Evolutionary conservation across 176 grass and related monocot species (phyloP).

Genomic region (Bothriochloa decipiens): DNA sequence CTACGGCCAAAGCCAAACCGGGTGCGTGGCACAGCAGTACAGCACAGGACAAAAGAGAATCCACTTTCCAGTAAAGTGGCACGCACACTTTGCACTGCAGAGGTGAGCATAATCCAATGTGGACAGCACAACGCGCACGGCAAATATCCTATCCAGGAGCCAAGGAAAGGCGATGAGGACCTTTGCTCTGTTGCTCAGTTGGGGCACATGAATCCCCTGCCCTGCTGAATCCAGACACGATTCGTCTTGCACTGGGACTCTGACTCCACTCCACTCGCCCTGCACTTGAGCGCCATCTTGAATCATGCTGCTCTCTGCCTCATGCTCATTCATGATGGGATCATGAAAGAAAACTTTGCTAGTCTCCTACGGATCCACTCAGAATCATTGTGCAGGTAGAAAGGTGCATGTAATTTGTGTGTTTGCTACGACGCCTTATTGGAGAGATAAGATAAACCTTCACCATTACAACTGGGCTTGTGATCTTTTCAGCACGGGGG

Average conservation of each 20-base stretch:
- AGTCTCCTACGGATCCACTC: background rate
- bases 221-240: background rate
- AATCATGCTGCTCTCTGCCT: background rate
- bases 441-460: background rate
- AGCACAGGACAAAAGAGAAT: background rate
- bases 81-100: conserved; percentile 13
- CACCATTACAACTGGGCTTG: background rate
- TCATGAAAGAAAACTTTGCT: background rate
- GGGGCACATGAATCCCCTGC: background rate
- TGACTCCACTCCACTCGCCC: background rate
- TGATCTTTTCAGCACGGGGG: background rate
- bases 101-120: conserved; percentile 38
- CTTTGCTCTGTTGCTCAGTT: background rate
- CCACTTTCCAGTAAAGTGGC: conserved; percentile 1
- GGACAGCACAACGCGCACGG: conserved; percentile 11
- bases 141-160: background rate
- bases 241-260: background rate
- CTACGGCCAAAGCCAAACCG: too few relatives aligned
- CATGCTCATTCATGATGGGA: conserved; percentile 8
- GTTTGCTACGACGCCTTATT: background rate
- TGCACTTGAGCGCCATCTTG: background rate
- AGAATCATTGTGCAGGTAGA: background rate
- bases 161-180: background rate
- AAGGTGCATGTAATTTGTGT: background rate
- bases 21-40: background rate